phyloP scores from a whole-genome alignment of 768 basidiomycete genomes.

The Calocybe indica region DNA sequence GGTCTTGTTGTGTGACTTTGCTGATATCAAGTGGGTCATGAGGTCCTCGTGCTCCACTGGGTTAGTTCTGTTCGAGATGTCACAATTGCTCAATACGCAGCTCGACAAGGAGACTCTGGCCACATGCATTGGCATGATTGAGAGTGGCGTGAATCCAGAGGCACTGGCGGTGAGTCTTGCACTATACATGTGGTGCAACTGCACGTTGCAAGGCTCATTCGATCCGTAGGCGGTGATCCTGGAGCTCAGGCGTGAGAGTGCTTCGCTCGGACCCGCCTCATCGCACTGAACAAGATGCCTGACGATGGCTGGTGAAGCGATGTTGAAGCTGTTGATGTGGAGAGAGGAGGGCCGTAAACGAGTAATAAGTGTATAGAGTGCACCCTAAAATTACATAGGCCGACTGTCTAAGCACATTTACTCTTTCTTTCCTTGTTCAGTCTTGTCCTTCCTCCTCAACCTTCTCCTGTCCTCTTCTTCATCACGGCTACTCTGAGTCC shows the following conservation, averaged over 20 bases:
- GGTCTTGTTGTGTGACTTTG: conserved; percentile 17
- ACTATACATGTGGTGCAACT: neutral
- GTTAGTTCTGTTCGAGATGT: conserved; percentile 80
- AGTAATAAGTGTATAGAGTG: too few relatives aligned
- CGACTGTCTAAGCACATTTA: too few relatives aligned
- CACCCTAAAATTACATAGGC: too few relatives aligned
- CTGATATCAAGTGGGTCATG: neutral
- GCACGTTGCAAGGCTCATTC: neutral
- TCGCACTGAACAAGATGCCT: neutral
- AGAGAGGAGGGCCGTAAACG: too few relatives aligned
- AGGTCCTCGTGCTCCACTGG: neutral
- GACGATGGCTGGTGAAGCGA: too few relatives aligned
- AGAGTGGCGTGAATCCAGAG: conserved; percentile 88
- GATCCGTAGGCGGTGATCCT: conserved; percentile 70
- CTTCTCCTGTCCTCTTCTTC: too few relatives aligned
- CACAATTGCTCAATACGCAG: conserved; percentile 81
- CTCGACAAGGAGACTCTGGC: conserved; percentile 90
- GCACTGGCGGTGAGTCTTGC: conserved; percentile 67
- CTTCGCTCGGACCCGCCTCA: conserved; percentile 21
- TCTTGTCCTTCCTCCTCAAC: too few relatives aligned
- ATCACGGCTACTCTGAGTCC: too few relatives aligned
- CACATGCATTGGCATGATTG: conserved; percentile 88
- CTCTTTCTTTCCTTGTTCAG: too few relatives aligned
- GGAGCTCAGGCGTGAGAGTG: conserved; percentile 71
- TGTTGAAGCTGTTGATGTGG: too few relatives aligned